Conservation (phyloP, 192 early-diverging fungal genomes). For the Coemansia sp. region DNA sequence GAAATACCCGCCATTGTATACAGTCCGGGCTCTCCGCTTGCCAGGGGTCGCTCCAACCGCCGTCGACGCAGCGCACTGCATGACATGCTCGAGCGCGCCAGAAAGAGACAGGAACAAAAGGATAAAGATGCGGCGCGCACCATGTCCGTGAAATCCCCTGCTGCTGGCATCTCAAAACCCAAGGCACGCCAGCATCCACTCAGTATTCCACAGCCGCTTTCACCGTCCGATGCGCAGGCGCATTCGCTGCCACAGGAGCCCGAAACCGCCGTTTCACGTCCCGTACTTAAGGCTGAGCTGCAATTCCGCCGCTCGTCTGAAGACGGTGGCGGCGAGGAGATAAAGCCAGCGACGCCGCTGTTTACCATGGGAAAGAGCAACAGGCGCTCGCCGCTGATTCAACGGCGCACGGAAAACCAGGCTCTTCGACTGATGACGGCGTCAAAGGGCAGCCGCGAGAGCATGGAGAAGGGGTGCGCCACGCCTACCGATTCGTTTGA, state of each 20-base stretch:
- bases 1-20: slow-evolving; percentile 33
- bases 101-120: slow-evolving; percentile 23
- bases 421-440: slow-evolving; percentile 14
- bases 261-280: slow-evolving; percentile 20
- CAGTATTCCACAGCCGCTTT: slow-evolving; percentile 9
- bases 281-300: slow-evolving; percentile 50
- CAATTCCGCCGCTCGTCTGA: slow-evolving; percentile 34
- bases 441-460: slow-evolving; percentile 37
- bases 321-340: slow-evolving; percentile 4
- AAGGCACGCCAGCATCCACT: slow-evolving; percentile 2
- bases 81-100: slow-evolving; percentile 44
- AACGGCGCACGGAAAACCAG: slow-evolving; percentile 38
- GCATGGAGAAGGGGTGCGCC: slow-evolving; percentile 42
- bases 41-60: slow-evolving; percentile 33
- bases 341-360: neutral
- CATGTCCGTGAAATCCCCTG: neutral
- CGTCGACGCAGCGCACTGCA: slow-evolving; percentile 48
- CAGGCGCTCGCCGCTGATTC: slow-evolving; percentile 35
- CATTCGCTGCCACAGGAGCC: slow-evolving; percentile 28
- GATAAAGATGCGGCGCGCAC: slow-evolving; percentile 2
- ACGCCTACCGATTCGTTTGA: slow-evolving; percentile 39
- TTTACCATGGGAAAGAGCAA: slow-evolving; percentile 15
- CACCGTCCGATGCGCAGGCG: slow-evolving; percentile 11
- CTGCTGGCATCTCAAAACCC: neutral
- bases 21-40: slow-evolving; percentile 28